These are phyloP conservation scores for Candida easanensis DNA, from an alignment of 805 yeast species.

Conservation along the genomic window DNA sequence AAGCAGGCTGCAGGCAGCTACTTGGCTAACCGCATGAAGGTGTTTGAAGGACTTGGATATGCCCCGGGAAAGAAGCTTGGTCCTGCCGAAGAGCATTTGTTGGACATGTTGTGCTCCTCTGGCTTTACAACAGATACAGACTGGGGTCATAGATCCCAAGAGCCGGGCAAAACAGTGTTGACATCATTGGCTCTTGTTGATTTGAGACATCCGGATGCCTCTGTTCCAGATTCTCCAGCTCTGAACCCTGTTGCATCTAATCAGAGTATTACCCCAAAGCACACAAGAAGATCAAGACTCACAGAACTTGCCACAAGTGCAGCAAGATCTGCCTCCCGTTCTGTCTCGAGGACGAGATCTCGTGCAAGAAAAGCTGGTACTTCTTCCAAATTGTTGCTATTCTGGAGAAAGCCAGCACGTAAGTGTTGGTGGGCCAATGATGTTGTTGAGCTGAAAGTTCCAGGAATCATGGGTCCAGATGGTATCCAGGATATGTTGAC, in stretches of 20 bases:
- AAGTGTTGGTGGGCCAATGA: slow-evolving; percentile 97
- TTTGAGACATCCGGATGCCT: slow-evolving; percentile 36
- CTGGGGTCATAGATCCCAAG: slow-evolving; percentile 92
- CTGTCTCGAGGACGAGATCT: slow-evolving; percentile 51
- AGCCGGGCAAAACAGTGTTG: slow-evolving; percentile 83
- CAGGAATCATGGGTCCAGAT: slow-evolving; percentile 29
- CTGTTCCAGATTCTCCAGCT: slow-evolving; percentile 16
- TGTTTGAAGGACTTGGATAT: slow-evolving; percentile 81
- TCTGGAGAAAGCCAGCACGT: slow-evolving; percentile 98
- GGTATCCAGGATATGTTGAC: slow-evolving; percentile 33
- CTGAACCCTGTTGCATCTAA: slow-evolving; percentile 42
- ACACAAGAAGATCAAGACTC: slow-evolving; percentile 52
- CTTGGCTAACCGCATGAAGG: slow-evolving; percentile 51
- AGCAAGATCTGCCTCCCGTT: slow-evolving; percentile 54
- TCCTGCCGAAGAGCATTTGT: slow-evolving; percentile 90
- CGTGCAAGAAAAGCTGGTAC: slow-evolving; percentile 35
- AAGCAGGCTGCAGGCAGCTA: slow-evolving; percentile 73
- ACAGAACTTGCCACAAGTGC: slow-evolving; percentile 57
- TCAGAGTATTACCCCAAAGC: slow-evolving; percentile 21
- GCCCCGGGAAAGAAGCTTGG: slow-evolving; percentile 54
- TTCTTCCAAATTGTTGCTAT: slow-evolving; percentile 68
- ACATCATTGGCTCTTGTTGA: slow-evolving; percentile 76
- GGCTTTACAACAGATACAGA: slow-evolving; percentile 65
- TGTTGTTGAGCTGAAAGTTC: slow-evolving; percentile 41
- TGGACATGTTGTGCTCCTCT: slow-evolving; percentile 91